These are phyloP conservation scores for Kluyveromyces sp. DNA, from an alignment of 1,139 yeast genomes.

Conservation along the genomic window DNA sequence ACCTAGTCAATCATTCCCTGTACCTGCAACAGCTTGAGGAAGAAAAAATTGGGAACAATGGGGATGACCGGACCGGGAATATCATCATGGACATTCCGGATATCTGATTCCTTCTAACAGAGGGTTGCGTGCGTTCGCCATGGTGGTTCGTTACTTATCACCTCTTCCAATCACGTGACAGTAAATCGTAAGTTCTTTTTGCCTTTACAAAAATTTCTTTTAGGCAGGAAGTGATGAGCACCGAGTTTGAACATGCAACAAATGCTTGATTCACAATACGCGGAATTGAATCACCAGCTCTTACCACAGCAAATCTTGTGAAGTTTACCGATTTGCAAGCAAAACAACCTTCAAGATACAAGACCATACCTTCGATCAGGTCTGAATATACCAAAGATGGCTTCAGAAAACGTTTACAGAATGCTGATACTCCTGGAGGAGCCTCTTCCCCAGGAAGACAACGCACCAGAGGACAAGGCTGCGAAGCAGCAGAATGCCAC, in stretches of 20 bases:
- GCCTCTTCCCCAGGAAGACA: slow-evolving; percentile 10
- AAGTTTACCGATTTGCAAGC: too few relatives aligned
- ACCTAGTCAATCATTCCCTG: slow-evolving; percentile 82
- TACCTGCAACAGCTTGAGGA: slow-evolving; percentile 56
- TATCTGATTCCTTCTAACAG: neutral
- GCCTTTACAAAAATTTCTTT: neutral
- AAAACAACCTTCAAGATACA: too few relatives aligned
- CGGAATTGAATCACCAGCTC: too few relatives aligned
- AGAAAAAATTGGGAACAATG: slow-evolving; percentile 11
- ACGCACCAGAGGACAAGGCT: slow-evolving; percentile 8
- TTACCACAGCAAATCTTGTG: too few relatives aligned
- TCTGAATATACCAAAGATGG: slow-evolving; percentile 10
- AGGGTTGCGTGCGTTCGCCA: neutral
- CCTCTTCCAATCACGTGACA: neutral
- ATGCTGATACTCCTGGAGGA: slow-evolving; percentile 30
- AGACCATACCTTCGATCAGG: too few relatives aligned
- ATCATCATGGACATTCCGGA: slow-evolving; percentile 4
- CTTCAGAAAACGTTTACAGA: slow-evolving; percentile 21
- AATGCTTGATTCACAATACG: too few relatives aligned
- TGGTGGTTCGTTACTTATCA: neutral
- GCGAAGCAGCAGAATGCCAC: slow-evolving; percentile 17
- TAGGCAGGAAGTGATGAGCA: neutral
- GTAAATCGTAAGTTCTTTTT: neutral
- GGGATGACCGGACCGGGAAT: neutral
- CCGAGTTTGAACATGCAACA: too few relatives aligned